A percentile compares a stretch with the other conserved stretches of the same genome.
These are phyloP conservation scores for Aquanectria penicillioides DNA, from an alignment of 2,329 filamentous ascomycete species.

Conservation along the genomic window DNA sequence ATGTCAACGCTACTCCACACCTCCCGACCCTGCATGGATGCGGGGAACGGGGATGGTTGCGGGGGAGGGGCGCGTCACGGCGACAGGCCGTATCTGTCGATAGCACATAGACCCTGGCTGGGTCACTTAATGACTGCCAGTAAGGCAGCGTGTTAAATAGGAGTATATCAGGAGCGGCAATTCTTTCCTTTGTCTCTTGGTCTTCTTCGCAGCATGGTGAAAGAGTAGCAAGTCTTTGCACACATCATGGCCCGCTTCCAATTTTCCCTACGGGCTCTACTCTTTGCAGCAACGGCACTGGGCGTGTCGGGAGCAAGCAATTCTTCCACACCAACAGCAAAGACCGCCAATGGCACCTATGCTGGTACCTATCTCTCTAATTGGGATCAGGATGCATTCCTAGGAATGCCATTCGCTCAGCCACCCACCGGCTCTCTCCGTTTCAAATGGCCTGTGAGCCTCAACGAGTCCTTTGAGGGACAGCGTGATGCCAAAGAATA, in stretches of 20 bases:
- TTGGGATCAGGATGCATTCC: conserved; percentile 52
- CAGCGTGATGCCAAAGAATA: conserved; percentile 53
- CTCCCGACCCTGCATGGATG: background rate
- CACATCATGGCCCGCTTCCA: background rate
- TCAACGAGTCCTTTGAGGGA: conserved; percentile 47
- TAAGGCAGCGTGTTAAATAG: too few relatives aligned
- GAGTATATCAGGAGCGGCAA: too few relatives aligned
- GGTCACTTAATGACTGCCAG: too few relatives aligned
- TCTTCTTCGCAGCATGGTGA: too few relatives aligned
- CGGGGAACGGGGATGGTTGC: background rate
- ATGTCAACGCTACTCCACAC: background rate
- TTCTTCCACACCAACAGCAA: conserved; percentile 27
- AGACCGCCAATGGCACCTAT: conserved; percentile 39
- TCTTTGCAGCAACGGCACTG: background rate
- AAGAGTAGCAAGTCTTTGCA: background rate
- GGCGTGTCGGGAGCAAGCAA: background rate
- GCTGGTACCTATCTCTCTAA: conserved; percentile 43
- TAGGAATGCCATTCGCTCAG: conserved; percentile 53
- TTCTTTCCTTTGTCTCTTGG: too few relatives aligned
- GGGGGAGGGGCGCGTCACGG: background rate
- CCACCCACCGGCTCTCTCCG: conserved; percentile 49
- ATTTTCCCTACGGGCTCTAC: background rate
- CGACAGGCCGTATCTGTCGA: background rate
- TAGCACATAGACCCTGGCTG: background rate
- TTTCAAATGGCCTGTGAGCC: conserved; percentile 47